These are phyloP conservation scores for Pseudohalonectria lignicola DNA, from an alignment of 2,329 filamentous ascomycete species.

Conservation along the genomic window DNA sequence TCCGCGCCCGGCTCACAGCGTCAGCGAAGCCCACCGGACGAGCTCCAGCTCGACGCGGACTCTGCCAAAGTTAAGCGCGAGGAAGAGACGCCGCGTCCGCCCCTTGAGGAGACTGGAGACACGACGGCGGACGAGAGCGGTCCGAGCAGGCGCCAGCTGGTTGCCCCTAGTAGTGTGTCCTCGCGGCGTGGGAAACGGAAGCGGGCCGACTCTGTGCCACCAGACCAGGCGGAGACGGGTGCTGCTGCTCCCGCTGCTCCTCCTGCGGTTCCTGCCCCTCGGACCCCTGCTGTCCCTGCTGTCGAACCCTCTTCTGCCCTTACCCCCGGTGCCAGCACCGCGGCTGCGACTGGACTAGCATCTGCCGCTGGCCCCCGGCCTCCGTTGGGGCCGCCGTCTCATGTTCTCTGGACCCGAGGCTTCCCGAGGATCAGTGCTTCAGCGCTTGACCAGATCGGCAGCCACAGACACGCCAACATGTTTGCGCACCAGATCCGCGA, in stretches of 20 bases:
- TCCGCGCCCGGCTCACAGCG: too few relatives aligned
- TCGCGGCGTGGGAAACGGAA: slow-evolving; percentile 40
- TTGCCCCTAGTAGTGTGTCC: slow-evolving; percentile 24
- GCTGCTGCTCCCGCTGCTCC: neutral
- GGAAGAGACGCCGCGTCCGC: slow-evolving; percentile 40
- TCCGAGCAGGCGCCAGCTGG: slow-evolving; percentile 23
- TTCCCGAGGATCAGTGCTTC: slow-evolving; percentile 64
- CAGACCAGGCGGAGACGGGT: slow-evolving; percentile 14
- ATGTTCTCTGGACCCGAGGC: slow-evolving; percentile 66
- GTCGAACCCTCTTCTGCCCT: slow-evolving; percentile 14
- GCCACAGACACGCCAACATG: slow-evolving; percentile 68
- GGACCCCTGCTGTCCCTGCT: neutral
- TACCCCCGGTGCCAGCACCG: neutral
- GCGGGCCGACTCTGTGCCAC: slow-evolving; percentile 36
- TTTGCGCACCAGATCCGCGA: slow-evolving; percentile 68
- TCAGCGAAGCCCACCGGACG: slow-evolving; percentile 13
- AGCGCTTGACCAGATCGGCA: slow-evolving; percentile 65
- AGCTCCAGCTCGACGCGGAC: slow-evolving; percentile 24
- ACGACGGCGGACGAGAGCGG: slow-evolving; percentile 43
- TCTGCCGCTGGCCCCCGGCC: slow-evolving; percentile 13
- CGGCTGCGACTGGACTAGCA: too few relatives aligned
- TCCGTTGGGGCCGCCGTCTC: slow-evolving; percentile 43
- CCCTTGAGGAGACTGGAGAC: slow-evolving; percentile 44
- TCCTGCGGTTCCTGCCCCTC: neutral
- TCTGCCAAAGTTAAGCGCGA: slow-evolving; percentile 46